phyloP scores from a whole-genome alignment of 2,329 filamentous ascomycete genomes.

The Epichloe bromicola region DNA sequence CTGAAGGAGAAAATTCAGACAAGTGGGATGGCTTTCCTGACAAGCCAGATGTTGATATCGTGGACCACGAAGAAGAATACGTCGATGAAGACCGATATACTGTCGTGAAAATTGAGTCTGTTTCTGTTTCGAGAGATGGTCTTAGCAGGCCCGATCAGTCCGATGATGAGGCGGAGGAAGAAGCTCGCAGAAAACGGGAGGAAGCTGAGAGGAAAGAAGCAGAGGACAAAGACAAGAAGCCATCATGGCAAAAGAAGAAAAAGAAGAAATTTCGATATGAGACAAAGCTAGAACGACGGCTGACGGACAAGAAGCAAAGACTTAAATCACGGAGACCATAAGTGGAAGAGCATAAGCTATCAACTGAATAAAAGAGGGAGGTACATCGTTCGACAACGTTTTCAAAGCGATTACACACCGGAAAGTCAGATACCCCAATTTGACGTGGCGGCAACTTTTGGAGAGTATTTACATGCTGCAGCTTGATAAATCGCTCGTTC shows the following conservation, averaged over 20 bases:
- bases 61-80: slow-evolving; percentile 85
- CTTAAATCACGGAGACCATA: slow-evolving; percentile 33
- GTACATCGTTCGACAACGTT: neutral
- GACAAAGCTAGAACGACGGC: slow-evolving; percentile 69
- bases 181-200: slow-evolving; percentile 10
- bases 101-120: slow-evolving; percentile 84
- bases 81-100: slow-evolving; percentile 94
- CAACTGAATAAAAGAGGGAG: neutral
- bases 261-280: slow-evolving; percentile 92
- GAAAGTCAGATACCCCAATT: slow-evolving; percentile 17
- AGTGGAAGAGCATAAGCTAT: neutral
- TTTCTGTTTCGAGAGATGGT: slow-evolving; percentile 65
- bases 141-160: slow-evolving; percentile 40
- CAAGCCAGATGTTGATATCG: slow-evolving; percentile 29
- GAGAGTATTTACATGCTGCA: slow-evolving; percentile 18
- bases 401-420: neutral
- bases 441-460: slow-evolving; percentile 17
- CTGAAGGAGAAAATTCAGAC: slow-evolving; percentile 26
- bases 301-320: slow-evolving; percentile 57
- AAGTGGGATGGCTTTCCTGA: slow-evolving; percentile 58
- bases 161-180: slow-evolving; percentile 24
- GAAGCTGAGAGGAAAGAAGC: slow-evolving; percentile 16
- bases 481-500: slow-evolving; percentile 16
- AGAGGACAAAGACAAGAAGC: slow-evolving; percentile 19
- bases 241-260: slow-evolving; percentile 50